phyloP scores from a whole-genome alignment of 306 rosid genomes.

The Trifolium repens region DNA sequence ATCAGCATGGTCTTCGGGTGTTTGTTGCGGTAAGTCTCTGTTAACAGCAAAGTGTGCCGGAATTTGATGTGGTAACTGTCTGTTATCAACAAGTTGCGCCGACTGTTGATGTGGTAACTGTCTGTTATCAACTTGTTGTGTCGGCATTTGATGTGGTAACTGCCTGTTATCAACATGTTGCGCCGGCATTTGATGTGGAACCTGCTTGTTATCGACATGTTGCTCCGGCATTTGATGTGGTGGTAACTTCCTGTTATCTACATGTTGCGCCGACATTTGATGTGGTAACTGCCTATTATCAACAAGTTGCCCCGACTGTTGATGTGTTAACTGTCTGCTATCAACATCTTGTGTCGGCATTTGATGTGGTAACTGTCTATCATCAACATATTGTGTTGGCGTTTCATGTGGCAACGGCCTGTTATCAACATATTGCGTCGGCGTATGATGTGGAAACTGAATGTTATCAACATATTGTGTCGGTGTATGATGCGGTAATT shows the following conservation, averaged over 20 bases:
- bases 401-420: background rate
- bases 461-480: background rate
- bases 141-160: slow-evolving; percentile 19
- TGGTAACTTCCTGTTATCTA: background rate
- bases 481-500: background rate
- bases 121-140: too few species aligned
- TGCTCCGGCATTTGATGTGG: background rate
- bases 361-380: background rate
- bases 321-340: background rate
- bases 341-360: background rate
- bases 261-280: background rate
- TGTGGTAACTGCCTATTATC: background rate
- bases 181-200: background rate
- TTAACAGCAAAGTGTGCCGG: background rate
- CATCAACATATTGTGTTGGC: background rate
- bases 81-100: too few species aligned
- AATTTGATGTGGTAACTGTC: background rate
- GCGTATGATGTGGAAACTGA: background rate
- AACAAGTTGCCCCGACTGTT: background rate
- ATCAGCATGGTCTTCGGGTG: background rate
- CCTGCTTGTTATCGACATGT: background rate
- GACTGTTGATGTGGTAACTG: slow-evolving; percentile 17
- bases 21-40: background rate
- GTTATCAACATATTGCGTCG: too few species aligned
- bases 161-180: too few species aligned